These are phyloP conservation scores for Notholithocarpus densiflorus DNA, from an alignment of 306 rosid genomes.

Conservation along the genomic window DNA sequence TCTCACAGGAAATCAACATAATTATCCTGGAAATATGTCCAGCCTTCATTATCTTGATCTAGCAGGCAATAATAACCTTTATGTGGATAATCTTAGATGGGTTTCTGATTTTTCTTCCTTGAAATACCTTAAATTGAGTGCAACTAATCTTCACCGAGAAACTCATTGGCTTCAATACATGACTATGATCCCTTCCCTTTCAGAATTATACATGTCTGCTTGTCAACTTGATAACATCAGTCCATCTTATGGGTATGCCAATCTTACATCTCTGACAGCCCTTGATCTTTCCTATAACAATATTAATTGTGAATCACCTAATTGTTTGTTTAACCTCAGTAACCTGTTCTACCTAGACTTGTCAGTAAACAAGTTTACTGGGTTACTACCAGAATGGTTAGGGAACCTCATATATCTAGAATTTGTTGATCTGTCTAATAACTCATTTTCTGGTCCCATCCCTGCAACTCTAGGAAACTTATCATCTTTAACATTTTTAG, in stretches of 20 bases:
- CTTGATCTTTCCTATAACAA: not conserved
- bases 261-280: constrained; percentile 21
- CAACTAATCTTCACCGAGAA: constrained; percentile 12
- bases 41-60: constrained; percentile 17
- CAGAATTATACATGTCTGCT: not conserved
- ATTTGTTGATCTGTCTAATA: not conserved
- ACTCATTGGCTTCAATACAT: constrained; percentile 22
- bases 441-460: not conserved
- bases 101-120: constrained; percentile 17
- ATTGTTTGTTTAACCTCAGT: not conserved
- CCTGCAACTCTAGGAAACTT: constrained; percentile 12
- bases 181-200: constrained; percentile 2
- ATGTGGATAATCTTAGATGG: no score
- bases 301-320: not conserved
- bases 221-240: constrained; percentile 5
- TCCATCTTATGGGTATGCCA: constrained; percentile 3
- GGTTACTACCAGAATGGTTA: not conserved
- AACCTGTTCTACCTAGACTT: no score
- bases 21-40: constrained; percentile 7
- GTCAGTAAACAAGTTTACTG: not conserved
- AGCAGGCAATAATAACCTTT: no score
- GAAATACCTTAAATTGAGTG: constrained; percentile 11
- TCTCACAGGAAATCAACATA: not conserved
- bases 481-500: constrained; percentile 4
- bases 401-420: not conserved